Evolutionary conservation across 208 protist species (phyloP), one percentile per base, ranked within the genome.

Genomic region (Crithidia fasciculata): DNA sequence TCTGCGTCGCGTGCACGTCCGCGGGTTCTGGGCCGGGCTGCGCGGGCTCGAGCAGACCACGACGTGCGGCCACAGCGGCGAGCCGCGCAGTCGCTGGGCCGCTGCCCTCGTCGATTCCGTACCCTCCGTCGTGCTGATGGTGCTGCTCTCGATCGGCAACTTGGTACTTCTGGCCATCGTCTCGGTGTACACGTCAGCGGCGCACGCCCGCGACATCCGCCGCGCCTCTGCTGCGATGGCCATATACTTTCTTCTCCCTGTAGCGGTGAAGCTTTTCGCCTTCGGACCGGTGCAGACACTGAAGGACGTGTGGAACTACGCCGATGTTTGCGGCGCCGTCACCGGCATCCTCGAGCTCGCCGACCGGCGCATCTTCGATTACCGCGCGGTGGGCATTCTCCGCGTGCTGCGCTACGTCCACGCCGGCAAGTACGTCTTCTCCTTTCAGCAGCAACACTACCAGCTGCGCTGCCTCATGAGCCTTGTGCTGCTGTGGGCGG

Each of bases 291-390:
- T 18, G 8, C 41, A 40, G 18, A 70, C 68, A 8, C 28, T 74
- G 19, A 50, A 53, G 41, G 79, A 88, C 52, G 54, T 72, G 12
- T 91, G 81, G 79, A 82, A 81, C 72, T 73, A 76, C n/a, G 63
- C 80, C 45, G 88, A 91, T 49, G 44, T 89, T 9, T 19, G 76
- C 0, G 64, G 69, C 49, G 88, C 64, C 12, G 64, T 83, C 4
- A 83, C 55, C n/a, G 84, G 86, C 50, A 64, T 89, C 41, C 12
- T 86, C 0, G 80, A 89, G 56, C 64, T 88, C 0, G 78, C 76
- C 18, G 68, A 40, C 2, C 70, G 78, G 18, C 15, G 19, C 3
- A 3, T 85, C 0, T 82, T 90, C 19, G 2, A 57, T 13, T 68
- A 73, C 54, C 44, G 61, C 8, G 56, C 78, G 5, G 82, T 84